Base-by-base conservation (phyloP, 192 early-diverging fungal genomes). In the Spizellomyces sp. region DNA sequence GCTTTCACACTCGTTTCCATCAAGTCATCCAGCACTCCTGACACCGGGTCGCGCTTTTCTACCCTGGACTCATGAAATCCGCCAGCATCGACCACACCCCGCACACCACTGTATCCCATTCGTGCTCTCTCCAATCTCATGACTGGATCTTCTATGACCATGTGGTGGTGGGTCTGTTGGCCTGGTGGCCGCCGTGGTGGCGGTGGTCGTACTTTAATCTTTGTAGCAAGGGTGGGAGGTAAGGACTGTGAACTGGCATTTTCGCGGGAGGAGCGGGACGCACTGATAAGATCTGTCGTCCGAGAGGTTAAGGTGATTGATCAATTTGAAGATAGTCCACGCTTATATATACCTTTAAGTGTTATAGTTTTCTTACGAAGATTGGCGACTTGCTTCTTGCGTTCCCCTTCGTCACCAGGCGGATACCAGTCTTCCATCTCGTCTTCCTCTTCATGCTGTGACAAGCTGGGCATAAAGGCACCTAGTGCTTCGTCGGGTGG, bases 201-300 rank as follows among this genome's bases (percentile, higher is more conserved):
- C 19, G 80, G 79, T 27, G 82, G 77, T 43, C 73, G 78, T 21
- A 80, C 79, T 62, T 81, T 84, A 41, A 84, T 81, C 9, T 62
- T 70, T 10, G 72, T 12, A 8, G 77, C 73, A 6, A 84, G 74
- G 5, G 75, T 64, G 21, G 58, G 60, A 15, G 80, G 83, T 41
- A 82, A 75, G 12, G 75, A 70, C 12, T 48, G 48, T 22, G 76
- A 55, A 19, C 57, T 73, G 8, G 62, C 41, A 22, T 58, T 58
- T 8, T 70, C 45, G 19, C 82, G 76, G 14, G 82, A 68, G 17
- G 65, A 56, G 45, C 76, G 68, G 3, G 82, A 84, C 9, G 67
- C 70, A 43, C 68, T 46, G 9, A 84, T 77, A 44, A 84, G 69
- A 52, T 84, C 82, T 84, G 17, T 54, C 1, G 12, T 12, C 14